Evolutionary conservation across 2,329 filamentous ascomycete genomes (phyloP).

Genomic region (Bipolaris zeicola): DNA sequence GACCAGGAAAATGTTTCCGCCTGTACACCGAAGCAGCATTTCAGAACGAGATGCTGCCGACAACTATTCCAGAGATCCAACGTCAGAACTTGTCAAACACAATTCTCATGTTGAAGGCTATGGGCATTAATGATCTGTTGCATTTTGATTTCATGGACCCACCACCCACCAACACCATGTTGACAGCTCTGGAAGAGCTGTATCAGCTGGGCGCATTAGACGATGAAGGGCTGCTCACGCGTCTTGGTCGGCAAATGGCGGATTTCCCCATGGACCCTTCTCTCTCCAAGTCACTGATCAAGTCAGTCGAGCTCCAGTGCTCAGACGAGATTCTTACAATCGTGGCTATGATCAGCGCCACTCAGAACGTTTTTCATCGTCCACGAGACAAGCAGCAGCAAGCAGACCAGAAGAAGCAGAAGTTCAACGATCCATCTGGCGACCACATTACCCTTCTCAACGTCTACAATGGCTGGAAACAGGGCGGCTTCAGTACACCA

Average conservation of each 20-base stretch:
- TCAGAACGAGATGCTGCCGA: conserved; percentile 95
- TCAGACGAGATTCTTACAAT: conserved; percentile 94
- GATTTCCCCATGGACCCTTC: conserved; percentile 98
- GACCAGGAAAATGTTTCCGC: conserved; percentile 87
- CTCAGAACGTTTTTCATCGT: conserved; percentile 87
- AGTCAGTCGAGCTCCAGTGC: conserved; percentile 83
- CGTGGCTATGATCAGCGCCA: conserved; percentile 70
- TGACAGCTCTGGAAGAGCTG: conserved; percentile 92
- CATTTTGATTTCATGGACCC: conserved; percentile 99
- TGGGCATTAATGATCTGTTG: conserved; percentile 97
- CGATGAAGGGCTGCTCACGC: conserved; percentile 91
- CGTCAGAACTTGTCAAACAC: conserved; percentile 90
- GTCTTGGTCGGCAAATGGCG: conserved; percentile 94
- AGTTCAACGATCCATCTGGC: conserved; percentile 93
- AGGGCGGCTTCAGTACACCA: conserved; percentile 76
- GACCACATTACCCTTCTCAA: conserved; percentile 95
- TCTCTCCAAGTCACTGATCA: conserved; percentile 87
- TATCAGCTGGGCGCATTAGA: conserved; percentile 92
- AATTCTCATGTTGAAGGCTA: conserved; percentile 97
- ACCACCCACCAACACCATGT: conserved; percentile 95
- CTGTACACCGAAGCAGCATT: conserved; percentile 95
- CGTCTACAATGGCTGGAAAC: conserved; percentile 97
- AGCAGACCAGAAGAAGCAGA: conserved; percentile 95
- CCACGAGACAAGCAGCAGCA: conserved; percentile 97
- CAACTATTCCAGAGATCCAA: conserved; percentile 95